Evolutionary conservation across 192 early-diverging fungal species (phyloP).

Genomic region (Entophlyctis luteolus): DNA sequence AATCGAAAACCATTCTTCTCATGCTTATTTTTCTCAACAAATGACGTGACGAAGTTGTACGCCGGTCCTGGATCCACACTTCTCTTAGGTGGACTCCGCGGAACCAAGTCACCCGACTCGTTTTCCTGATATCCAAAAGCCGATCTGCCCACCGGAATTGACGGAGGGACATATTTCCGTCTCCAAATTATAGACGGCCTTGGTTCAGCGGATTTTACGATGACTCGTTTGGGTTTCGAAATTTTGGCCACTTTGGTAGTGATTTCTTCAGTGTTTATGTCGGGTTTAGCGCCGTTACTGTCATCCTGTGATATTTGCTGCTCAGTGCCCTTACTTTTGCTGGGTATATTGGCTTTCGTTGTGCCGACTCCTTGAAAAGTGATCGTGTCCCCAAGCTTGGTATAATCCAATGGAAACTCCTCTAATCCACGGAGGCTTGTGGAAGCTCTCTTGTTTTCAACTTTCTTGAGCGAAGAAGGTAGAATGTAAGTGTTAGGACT

Average conservation of each 20-base stretch:
- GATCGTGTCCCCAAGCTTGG: slow-evolving; percentile 8
- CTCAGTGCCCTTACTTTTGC: background rate
- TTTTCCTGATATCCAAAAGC: slow-evolving; percentile 55
- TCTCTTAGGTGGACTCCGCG: slow-evolving; percentile 45
- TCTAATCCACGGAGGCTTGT: too few species aligned
- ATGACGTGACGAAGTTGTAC: slow-evolving; percentile 45
- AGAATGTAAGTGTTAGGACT: slow-evolving; percentile 44
- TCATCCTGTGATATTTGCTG: too few species aligned
- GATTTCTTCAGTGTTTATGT: background rate
- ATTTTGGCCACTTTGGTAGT: background rate
- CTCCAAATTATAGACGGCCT: slow-evolving; percentile 42
- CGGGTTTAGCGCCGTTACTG: background rate
- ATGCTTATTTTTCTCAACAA: slow-evolving; percentile 42
- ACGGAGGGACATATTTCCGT: slow-evolving; percentile 51
- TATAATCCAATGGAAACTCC: slow-evolving; percentile 20
- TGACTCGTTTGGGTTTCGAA: background rate
- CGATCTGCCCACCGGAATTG: slow-evolving; percentile 40
- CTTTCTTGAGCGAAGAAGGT: slow-evolving; percentile 21
- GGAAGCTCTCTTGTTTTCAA: slow-evolving; percentile 18
- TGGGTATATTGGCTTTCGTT: background rate
- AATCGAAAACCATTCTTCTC: slow-evolving; percentile 38
- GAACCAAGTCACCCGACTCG: slow-evolving; percentile 44
- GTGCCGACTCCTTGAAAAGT: background rate
- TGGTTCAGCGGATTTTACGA: background rate
- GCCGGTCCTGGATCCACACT: slow-evolving; percentile 33